Evolutionary conservation across 1,284 basidiomycete genomes (phyloP).

Genomic region (Earliella scabrosa): DNA sequence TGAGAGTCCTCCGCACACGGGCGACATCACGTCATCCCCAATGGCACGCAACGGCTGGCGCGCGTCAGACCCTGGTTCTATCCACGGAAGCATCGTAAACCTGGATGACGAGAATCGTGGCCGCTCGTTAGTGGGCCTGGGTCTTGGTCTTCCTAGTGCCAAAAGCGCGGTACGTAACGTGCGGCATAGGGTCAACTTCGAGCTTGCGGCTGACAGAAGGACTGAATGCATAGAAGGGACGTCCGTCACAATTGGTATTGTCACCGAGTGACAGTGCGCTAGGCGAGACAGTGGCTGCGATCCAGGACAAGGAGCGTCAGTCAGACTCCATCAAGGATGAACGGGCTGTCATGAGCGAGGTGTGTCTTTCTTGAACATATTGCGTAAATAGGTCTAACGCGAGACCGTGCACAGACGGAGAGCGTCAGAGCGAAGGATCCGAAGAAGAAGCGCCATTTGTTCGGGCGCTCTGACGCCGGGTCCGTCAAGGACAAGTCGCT

Average conservation of each 20-base stretch:
- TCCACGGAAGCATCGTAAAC: slow-evolving; percentile 10
- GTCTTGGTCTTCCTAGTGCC: slow-evolving; percentile 24
- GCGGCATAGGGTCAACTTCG: not conserved
- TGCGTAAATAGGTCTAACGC: slow-evolving; percentile 1
- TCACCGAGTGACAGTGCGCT: slow-evolving; percentile 67
- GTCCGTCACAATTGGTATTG: slow-evolving; percentile 51
- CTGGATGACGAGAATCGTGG: slow-evolving; percentile 18
- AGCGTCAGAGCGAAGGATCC: slow-evolving; percentile 40
- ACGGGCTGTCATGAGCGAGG: slow-evolving; percentile 68
- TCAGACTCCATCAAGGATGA: slow-evolving; percentile 51
- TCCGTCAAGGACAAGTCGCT: slow-evolving; percentile 34
- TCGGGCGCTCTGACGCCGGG: slow-evolving; percentile 51
- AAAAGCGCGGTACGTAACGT: slow-evolving; percentile 19
- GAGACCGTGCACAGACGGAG: slow-evolving; percentile 43
- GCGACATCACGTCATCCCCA: slow-evolving; percentile 34
- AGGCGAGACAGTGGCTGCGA: slow-evolving; percentile 37
- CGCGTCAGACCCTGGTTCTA: slow-evolving; percentile 36
- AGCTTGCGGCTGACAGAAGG: not conserved
- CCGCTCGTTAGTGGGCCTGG: slow-evolving; percentile 21
- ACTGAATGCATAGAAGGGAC: slow-evolving; percentile 32
- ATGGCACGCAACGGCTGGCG: slow-evolving; percentile 30
- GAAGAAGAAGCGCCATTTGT: slow-evolving; percentile 50
- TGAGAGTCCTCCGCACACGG: slow-evolving; percentile 45
- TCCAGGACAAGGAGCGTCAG: slow-evolving; percentile 29
- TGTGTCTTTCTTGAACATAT: slow-evolving; percentile 36